A percentile compares a stretch with the other conserved stretches of the same genome.
Evolutionary conservation across 129 eudicot species (phyloP).

Genomic region (Helichrysum umbraculigerum): DNA sequence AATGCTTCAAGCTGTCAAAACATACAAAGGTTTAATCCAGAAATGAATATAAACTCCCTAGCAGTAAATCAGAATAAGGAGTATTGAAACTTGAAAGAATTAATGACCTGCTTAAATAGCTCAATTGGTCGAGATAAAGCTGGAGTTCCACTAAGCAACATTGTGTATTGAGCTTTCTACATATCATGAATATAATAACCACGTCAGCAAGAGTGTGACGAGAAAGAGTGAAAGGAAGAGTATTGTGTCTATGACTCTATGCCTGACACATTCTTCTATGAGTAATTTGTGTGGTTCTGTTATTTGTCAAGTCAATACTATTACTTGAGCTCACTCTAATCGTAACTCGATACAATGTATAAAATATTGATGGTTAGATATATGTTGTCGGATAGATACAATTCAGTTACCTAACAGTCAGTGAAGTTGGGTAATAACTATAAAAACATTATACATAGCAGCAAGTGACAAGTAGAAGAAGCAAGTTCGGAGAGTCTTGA

Average conservation of each 20-base stretch:
- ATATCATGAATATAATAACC: constrained; percentile 24
- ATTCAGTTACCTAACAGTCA: constrained; percentile 1
- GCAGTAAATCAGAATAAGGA: neutral
- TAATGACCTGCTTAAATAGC: constrained; percentile 83
- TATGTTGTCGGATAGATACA: neutral
- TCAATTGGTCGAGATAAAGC: constrained; percentile 96
- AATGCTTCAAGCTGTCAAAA: constrained; percentile 84
- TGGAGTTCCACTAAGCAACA: constrained; percentile 97
- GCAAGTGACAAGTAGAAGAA: neutral
- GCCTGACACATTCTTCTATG: neutral
- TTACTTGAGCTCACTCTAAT: constrained; percentile 15
- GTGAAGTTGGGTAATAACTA: neutral
- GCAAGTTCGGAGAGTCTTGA: neutral
- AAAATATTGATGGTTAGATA: neutral
- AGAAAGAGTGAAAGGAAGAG: neutral
- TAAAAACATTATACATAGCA: neutral
- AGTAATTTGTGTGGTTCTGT: neutral
- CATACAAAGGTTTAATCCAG: constrained; percentile 10
- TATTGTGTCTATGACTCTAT: neutral
- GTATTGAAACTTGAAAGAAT: neutral
- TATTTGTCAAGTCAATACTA: neutral
- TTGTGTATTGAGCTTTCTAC: constrained; percentile 78
- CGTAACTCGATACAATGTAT: constrained; percentile 7
- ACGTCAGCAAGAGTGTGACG: constrained; percentile 15
- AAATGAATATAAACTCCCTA: constrained; percentile 3